Conservation (phyloP, 2,329 filamentous ascomycete genomes). For the Diaporthe capsici region DNA sequence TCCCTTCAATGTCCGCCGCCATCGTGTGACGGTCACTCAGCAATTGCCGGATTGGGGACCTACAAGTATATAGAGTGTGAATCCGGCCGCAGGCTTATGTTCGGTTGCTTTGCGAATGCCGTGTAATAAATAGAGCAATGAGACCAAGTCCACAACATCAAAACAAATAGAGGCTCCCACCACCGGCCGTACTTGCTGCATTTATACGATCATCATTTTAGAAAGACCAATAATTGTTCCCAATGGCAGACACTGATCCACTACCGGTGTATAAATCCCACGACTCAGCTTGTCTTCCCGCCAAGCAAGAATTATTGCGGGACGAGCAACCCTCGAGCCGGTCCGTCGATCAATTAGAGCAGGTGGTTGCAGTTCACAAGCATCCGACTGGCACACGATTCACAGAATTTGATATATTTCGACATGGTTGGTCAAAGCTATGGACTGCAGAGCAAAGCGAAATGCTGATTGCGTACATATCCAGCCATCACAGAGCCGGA, state of each 20-base stretch:
- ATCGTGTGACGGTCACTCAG: slow-evolving; percentile 8
- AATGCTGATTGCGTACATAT: not conserved
- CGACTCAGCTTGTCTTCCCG: not conserved
- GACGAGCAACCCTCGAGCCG: not conserved
- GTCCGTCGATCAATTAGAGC: not conserved
- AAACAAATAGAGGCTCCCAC: not conserved
- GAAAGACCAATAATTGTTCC: not conserved
- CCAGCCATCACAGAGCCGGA: slow-evolving; percentile 4
- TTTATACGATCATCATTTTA: not conserved
- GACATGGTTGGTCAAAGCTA: slow-evolving; percentile 1
- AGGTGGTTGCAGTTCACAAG: not conserved
- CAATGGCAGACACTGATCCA: not conserved
- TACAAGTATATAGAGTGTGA: slow-evolving; percentile 1
- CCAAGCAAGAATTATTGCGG: not conserved
- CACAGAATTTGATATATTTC: slow-evolving; percentile 18
- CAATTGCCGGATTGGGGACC: not conserved
- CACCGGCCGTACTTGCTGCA: not conserved
- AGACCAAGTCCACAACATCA: not conserved
- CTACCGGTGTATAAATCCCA: not conserved
- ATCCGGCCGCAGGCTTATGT: not conserved
- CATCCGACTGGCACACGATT: not conserved
- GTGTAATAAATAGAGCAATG: not conserved
- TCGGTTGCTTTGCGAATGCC: not conserved
- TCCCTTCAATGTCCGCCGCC: slow-evolving; percentile 24
- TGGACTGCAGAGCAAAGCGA: not conserved